phyloP scores from a whole-genome alignment of 371 early-diverging fungal genomes.

The Syncephalastrum contaminatum region DNA sequence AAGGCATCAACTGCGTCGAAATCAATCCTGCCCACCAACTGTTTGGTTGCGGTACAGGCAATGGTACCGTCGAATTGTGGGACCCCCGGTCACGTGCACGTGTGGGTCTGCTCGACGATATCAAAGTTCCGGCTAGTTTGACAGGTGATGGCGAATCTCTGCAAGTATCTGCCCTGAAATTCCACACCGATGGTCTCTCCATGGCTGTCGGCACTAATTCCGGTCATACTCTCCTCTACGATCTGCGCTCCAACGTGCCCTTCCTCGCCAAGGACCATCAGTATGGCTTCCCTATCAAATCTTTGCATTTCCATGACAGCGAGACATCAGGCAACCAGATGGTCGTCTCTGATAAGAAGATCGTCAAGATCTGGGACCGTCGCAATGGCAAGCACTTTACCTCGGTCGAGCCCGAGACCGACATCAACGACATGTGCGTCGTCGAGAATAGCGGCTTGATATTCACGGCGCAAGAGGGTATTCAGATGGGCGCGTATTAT shows the following conservation, averaged over 20 bases:
- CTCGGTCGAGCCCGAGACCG: conserved; percentile 86
- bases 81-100: conserved; percentile 81
- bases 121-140: conserved; percentile 51
- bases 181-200: conserved; percentile 85
- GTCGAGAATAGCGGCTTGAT: conserved; percentile 88
- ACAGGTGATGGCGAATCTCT: conserved; percentile 34
- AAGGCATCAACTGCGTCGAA: conserved; percentile 78
- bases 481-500: conserved; percentile 92
- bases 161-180: conserved; percentile 75
- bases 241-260: conserved; percentile 87
- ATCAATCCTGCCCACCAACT: conserved; percentile 94
- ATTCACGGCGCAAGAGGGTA: conserved; percentile 93
- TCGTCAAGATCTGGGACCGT: conserved; percentile 92
- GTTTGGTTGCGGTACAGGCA: conserved; percentile 86
- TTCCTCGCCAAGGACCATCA: conserved; percentile 92
- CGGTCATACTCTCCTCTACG: conserved; percentile 92
- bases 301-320: conserved; percentile 79
- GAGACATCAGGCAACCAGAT: conserved; percentile 68
- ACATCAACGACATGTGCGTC: conserved; percentile 93
- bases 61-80: conserved; percentile 93
- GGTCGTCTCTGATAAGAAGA: conserved; percentile 87
- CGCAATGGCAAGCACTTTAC: conserved; percentile 81
- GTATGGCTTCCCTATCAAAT: conserved; percentile 96
- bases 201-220: conserved; percentile 90
- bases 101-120: conserved; percentile 64